Conservation (phyloP, 2,329 filamentous ascomycete genomes). For the Xylariaceae sp. region DNA sequence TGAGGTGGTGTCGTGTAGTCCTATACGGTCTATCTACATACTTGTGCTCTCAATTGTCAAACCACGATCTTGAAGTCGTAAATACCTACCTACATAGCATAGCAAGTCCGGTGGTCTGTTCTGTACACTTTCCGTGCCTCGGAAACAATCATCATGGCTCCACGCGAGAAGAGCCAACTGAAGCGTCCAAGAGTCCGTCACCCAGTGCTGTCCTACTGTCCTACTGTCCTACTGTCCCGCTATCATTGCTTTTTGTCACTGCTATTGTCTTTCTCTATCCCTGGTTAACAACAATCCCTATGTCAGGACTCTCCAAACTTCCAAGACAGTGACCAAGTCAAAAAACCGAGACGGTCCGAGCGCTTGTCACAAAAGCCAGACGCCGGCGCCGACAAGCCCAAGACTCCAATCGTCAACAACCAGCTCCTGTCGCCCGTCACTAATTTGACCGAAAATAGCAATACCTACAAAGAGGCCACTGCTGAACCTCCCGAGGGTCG, state of each 20-base stretch:
- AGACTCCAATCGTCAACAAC: conserved; percentile 55
- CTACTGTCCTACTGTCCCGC: conserved; percentile 6
- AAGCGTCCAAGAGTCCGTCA: conserved; percentile 70
- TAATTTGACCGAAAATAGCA: conserved; percentile 50
- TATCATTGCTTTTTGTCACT: conserved; percentile 1
- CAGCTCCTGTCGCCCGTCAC: conserved; percentile 78
- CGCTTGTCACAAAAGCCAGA: conserved; percentile 54
- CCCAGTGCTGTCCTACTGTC: conserved; percentile 15
- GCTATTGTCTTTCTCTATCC: conserved; percentile 12
- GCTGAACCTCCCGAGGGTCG: conserved; percentile 61
- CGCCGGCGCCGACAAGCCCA: conserved; percentile 36
- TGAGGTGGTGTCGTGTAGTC: neutral
- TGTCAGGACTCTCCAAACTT: conserved; percentile 45
- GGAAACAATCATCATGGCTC: conserved; percentile 42
- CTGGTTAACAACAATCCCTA: conserved; percentile 15
- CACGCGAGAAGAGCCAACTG: conserved; percentile 74
- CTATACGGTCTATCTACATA: neutral
- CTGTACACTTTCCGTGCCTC: neutral
- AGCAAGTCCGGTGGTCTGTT: too few species aligned
- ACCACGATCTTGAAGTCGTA: too few species aligned
- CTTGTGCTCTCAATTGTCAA: neutral
- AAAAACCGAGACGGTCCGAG: conserved; percentile 78
- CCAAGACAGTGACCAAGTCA: conserved; percentile 55
- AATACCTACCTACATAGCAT: neutral
- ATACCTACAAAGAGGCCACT: conserved; percentile 60